phyloP scores from a whole-genome alignment of 768 basidiomycete genomes.

The Tubosaeta sp. region DNA sequence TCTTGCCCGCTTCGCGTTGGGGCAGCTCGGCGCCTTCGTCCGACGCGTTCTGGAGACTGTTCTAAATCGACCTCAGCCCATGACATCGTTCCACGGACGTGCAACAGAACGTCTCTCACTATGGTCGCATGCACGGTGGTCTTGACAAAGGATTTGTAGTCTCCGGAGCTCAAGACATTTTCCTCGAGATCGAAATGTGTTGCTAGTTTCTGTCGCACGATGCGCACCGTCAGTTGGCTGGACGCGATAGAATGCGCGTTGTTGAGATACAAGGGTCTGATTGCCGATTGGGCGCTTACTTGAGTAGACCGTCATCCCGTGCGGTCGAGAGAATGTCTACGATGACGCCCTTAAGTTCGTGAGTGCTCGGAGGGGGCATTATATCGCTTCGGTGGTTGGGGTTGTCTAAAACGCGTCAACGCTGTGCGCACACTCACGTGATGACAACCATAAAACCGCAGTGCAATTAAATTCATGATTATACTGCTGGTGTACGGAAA shows the following conservation, averaged over 20 bases:
- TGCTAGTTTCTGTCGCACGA: conserved; percentile 51
- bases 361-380: conserved; percentile 14
- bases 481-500: not conserved
- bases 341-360: conserved; percentile 17
- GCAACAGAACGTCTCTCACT: conserved; percentile 3
- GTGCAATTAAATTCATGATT: no score
- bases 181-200: conserved; percentile 39
- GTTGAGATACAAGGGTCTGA: not conserved
- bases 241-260: not conserved
- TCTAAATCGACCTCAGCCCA: conserved; percentile 5
- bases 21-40: not conserved
- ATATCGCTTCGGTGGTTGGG: not conserved
- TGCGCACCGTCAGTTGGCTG: conserved; percentile 41
- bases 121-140: conserved; percentile 14
- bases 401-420: not conserved
- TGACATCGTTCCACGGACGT: not conserved
- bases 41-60: conserved; percentile 3
- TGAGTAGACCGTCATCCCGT: conserved; percentile 17
- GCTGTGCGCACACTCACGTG: conserved; percentile 13
- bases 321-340: conserved; percentile 21
- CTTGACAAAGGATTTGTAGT: conserved; percentile 48
- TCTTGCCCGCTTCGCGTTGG: conserved; percentile 2
- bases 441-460: not conserved
- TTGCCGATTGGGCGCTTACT: conserved; percentile 3
- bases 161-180: conserved; percentile 39